These are phyloP conservation scores for Mikania micrantha DNA, from an alignment of 129 eudicot species.

Conservation along the genomic window DNA sequence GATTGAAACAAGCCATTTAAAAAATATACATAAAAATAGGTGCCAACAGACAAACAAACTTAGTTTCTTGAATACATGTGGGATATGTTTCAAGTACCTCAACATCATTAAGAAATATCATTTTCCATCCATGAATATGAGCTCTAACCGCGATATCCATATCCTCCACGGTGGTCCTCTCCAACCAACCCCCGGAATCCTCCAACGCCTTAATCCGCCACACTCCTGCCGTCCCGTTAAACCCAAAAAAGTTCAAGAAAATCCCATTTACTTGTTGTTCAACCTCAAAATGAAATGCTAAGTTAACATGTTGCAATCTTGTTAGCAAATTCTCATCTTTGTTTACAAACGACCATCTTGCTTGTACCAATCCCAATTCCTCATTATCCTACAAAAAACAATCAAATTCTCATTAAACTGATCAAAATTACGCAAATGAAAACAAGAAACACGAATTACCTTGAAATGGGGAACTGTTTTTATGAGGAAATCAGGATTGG, in stretches of 20 bases:
- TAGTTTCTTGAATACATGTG: not conserved
- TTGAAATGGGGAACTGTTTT: slow-evolving; percentile 81
- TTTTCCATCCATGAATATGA: slow-evolving; percentile 96
- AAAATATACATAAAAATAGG: not conserved
- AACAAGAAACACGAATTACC: slow-evolving; percentile 28
- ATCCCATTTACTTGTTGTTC: slow-evolving; percentile 95
- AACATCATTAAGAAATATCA: slow-evolving; percentile 81
- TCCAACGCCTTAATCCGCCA: slow-evolving; percentile 95
- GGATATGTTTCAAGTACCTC: slow-evolving; percentile 41
- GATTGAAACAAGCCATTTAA: not conserved
- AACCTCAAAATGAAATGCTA: slow-evolving; percentile 91
- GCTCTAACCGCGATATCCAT: slow-evolving; percentile 98
- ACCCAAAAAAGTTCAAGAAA: slow-evolving; percentile 78
- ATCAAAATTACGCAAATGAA: not conserved
- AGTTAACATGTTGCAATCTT: slow-evolving; percentile 73
- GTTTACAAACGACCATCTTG: slow-evolving; percentile 97
- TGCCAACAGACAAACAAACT: not conserved
- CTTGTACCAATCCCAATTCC: slow-evolving; percentile 82
- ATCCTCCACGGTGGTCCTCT: slow-evolving; percentile 93
- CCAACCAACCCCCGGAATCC: slow-evolving; percentile 95
- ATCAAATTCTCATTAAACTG: not conserved
- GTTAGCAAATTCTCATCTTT: slow-evolving; percentile 82
- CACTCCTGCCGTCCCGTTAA: slow-evolving; percentile 96
- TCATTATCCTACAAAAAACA: slow-evolving; percentile 59
- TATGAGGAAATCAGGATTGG: slow-evolving; percentile 66